Base-by-base conservation (phyloP, 1,139 yeast species). In the Yarrowia galli region DNA sequence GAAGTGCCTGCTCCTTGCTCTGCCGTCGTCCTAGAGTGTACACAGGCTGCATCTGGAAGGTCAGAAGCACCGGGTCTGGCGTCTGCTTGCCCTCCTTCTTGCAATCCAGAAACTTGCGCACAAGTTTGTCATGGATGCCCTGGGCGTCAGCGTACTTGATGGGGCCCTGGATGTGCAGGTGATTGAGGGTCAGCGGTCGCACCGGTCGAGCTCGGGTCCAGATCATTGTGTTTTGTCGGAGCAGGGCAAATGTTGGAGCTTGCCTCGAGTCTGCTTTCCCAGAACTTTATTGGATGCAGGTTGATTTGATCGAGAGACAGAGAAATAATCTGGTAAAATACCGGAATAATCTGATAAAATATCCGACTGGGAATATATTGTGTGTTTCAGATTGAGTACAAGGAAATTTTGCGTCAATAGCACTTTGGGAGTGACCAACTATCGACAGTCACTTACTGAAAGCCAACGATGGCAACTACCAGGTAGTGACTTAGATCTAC, bases 11-110 rank as follows among this genome's bases (percentile, higher is more conserved):
- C 43, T 85, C 84, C 67, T 80, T 86, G 71, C 85, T 85, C 74
- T 91, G 89, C 71, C 97, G 84, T 72, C 92, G 87, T 0, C 98
- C 98, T 22, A 96, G 95, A 0, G 98, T 92, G 75, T 91, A 92
- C 0, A 91, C 91, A 10, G 93, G 91, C 22, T 87, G 82, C 77
- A 92, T 91, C 76, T 93, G 92, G 79, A 92, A 92, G 1, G 96
- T 88, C 28, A 92, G 79, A 2, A 92, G 75, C 0, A 87, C 83
- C 0, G 93, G 92, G 36, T 79, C 78, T 5, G 70, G 56, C 2
- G 61, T 36, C 16, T 63, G 28, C 18, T 68, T 68, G 25, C 69
- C 67, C 0, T 69, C 70, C n/a, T 71, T 71, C 67, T 89, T 91
- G 78, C 82, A 83, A 72, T 88, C 89, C 48, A 92, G 79, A 71